Base-by-base conservation (phyloP, 306 rosid species). In the Vigna hirtella region DNA sequence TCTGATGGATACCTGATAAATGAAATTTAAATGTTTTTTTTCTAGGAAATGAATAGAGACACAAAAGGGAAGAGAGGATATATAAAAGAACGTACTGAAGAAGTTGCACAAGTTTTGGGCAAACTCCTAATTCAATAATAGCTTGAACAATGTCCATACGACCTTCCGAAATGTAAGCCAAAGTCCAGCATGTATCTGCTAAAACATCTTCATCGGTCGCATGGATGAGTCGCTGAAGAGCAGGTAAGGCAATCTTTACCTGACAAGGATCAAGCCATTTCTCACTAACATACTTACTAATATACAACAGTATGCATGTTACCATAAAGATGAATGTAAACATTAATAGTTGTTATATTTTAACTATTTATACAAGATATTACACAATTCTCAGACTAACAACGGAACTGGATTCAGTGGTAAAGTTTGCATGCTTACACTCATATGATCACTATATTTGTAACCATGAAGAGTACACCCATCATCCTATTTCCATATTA, bases 181-280 rank as follows among this genome's bases (percentile, higher is more conserved):
- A 88, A 73, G 92, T 88, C 94, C 94, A 86, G 77, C 90, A 89
- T 43, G 89, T 88, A 74, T 91, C 87, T 49, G 88, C 75, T 78
- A 89, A 26, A 55, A 89, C 88, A 80, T 88, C 94, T 80, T 86
- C 89, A 78, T 91, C 97, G 38, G 53, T 86, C 52, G 73, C 53
- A 84, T 79, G 74, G 58, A 88, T 80, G 58, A 91, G 91, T 42
- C 76, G 85, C 70, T 30, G 78, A 18, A 91, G 91, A 78, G 83
- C 61, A 69, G 94, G 90, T 20, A 89, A 70, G 20, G 90, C 89
- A n/a, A 84, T 83, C 80, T 78, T 91, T 79, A 91, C 94, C 97
- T 91, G 84, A 77, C 55, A 76, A 43, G 40, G 73, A 79, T 59
- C 77, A 76, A 26, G 0, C 66, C 42, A 28, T 58, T 58, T 26